Base-by-base conservation (phyloP, 768 basidiomycete genomes). In the Mycena belliarum region DNA sequence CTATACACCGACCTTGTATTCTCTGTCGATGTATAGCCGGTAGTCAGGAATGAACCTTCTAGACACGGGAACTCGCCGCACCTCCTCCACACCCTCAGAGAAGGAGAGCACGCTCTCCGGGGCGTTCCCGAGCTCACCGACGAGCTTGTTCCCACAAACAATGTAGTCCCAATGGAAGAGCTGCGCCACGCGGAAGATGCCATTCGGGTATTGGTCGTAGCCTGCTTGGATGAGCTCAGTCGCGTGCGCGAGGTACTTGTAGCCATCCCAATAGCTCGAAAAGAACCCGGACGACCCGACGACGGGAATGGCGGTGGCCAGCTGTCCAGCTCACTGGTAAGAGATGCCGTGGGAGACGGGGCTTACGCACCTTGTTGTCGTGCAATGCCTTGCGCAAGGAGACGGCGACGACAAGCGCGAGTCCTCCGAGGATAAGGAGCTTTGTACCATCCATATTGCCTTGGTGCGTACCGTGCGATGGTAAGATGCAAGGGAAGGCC, bases 41-140 rank as follows among this genome's bases (percentile, higher is more conserved):
- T 14, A 15, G 32, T 35, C 1, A 33, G 15, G n/a, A n/a, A n/a
- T n/a, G n/a, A n/a, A n/a, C n/a, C n/a, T n/a, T n/a, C n/a, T n/a
- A n/a, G n/a, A n/a, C n/a, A 4, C 29, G 29, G 29, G 29, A 12
- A 32, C 29, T 32, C 29, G 7, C 12, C 12, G 29, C 37, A 76
- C 81, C 32, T 80, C 73, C 6, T 61, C 65, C 0, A 61, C 20
- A 0, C 70, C 71, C 20, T 72, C 75, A 1, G n/a, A 0, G 29
- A 76, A 71, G 1, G 79, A 80, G 15, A 81, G 58, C 10, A 67
- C 61, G 32, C 76, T 66, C 20, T 81, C 78, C 0, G 75, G 63
- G 0, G 74, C 73, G 43, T 65, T 75, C n/a, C 70, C 68, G 15
- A 81, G 11, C 41, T 82, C 79, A 18, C 80, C 72, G 29, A 80